These are phyloP conservation scores for Monosporascus sp. DNA, from an alignment of 2,329 filamentous ascomycete genomes.

Conservation along the genomic window DNA sequence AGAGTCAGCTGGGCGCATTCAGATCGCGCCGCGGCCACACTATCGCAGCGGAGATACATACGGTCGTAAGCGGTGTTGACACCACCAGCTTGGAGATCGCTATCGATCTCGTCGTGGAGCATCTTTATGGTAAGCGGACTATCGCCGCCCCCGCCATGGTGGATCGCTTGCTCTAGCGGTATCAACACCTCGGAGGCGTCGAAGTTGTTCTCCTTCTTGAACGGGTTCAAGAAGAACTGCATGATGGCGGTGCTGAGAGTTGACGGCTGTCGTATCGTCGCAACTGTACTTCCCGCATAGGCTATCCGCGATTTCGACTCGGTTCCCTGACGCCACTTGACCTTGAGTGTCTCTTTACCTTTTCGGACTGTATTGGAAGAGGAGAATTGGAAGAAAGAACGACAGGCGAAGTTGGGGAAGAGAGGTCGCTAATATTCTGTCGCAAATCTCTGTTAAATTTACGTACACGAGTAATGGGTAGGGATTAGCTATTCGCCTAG, in stretches of 20 bases:
- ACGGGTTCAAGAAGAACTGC: constrained; percentile 5
- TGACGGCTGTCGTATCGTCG: neutral
- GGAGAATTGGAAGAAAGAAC: neutral
- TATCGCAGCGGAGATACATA: neutral
- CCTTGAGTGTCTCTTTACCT: neutral
- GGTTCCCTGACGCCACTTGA: neutral
- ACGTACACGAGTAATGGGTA: no score
- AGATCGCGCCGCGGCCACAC: neutral
- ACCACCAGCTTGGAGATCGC: neutral
- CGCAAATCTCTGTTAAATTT: no score
- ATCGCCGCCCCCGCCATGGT: neutral
- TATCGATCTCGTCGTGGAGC: neutral
- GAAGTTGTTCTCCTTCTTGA: neutral
- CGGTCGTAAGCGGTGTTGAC: constrained; percentile 2
- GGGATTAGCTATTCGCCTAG: no score
- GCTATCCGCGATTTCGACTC: constrained; percentile 20
- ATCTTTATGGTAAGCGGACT: neutral
- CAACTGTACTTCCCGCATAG: constrained; percentile 13
- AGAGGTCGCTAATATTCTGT: no score
- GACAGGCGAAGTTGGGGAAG: neutral
- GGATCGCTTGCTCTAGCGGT: neutral
- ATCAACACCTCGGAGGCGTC: constrained; percentile 1
- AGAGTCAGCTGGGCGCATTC: neutral
- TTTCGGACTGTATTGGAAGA: neutral
- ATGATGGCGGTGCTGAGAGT: neutral